Base-by-base conservation (phyloP, 768 basidiomycete genomes). In the Cubamyces lactineus region DNA sequence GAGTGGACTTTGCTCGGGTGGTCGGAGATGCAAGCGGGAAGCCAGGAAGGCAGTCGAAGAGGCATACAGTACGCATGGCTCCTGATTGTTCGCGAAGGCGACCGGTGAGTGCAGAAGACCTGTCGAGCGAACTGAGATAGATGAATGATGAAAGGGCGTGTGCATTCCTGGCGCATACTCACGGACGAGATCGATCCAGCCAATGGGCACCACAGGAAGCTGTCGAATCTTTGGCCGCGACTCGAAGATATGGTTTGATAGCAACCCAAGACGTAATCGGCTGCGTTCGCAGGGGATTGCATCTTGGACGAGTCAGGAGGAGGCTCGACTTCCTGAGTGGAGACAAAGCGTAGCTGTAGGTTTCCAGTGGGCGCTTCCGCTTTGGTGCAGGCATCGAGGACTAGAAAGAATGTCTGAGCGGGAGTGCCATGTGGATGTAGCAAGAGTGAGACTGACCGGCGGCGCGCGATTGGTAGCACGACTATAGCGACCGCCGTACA, bases 231-330 rank as follows among this genome's bases (percentile, higher is more conserved):
- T 64, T 55, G 39, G 62, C 59, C 62, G 46, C 51, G 26, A 23
- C 39, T 50, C n/a, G 61, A 54, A 53, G 56, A 58, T 40, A 63
- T 38, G 41, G 42, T 43, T 45, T 59, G 62, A 64, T 64, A 56
- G 48, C 53, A 41, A 19, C 34, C 26, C 26, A 58, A 23, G 52
- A 64, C 62, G 62, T 64, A 64, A 64, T 59, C n/a, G 38, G 48
- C 19, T n/a, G 8, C 23, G 38, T 58, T 50, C 57, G 15, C 40
- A n/a, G 39, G 24, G 24, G 57, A 47, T 13, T 13, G 57, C 23
- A 42, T 39, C 57, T 58, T 45, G 28, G 26, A 13, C 6, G n/a
- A 21, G 15, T 47, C 30, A 21, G 28, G 21, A 39, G 13, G 30
- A 47, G 54, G 1, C 9, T 34, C 34, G 34, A 34, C 34, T 34